Evolutionary conservation across 768 basidiomycete species (phyloP).

Genomic region (Suillus subluteus): DNA sequence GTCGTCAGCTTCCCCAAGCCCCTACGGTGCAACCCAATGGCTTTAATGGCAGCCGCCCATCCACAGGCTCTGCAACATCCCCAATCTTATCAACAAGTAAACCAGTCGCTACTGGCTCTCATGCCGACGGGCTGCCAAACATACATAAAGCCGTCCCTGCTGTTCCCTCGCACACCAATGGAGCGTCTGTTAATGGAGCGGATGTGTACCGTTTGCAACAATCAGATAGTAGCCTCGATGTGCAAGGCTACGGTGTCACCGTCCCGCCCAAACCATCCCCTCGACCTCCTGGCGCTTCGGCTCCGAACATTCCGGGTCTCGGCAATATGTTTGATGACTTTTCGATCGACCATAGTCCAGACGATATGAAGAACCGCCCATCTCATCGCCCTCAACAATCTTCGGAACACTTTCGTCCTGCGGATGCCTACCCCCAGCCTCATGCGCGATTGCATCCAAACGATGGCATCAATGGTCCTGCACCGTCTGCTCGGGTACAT

Average conservation of each 20-base stretch:
- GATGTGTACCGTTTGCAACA: conserved; percentile 15
- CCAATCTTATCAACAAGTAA: conserved; percentile 21
- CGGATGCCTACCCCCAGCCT: conserved; percentile 21
- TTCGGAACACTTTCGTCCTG: conserved; percentile 23
- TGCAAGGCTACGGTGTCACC: conserved; percentile 15
- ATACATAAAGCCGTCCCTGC: conserved; percentile 37
- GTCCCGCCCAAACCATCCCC: conserved; percentile 25
- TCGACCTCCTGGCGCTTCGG: conserved; percentile 33
- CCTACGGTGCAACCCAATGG: conserved; percentile 23
- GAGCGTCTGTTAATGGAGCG: conserved; percentile 4
- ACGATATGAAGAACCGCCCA: conserved; percentile 17
- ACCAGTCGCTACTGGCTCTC: conserved; percentile 13
- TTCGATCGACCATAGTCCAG: background rate
- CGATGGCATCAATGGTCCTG: conserved; percentile 11
- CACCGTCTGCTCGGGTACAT: conserved; percentile 22
- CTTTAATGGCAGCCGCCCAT: conserved; percentile 22
- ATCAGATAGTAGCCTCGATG: conserved; percentile 18
- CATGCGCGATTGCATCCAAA: conserved; percentile 21
- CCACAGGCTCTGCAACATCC: conserved; percentile 25
- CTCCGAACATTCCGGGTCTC: conserved; percentile 32
- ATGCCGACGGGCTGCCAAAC: conserved; percentile 25
- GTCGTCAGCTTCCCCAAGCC: conserved; percentile 34
- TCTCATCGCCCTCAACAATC: conserved; percentile 24
- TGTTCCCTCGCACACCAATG: conserved; percentile 24
- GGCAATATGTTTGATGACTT: conserved; percentile 24